phyloP scores from a whole-genome alignment of 306 rosid species.

The Prunus dulcis region DNA sequence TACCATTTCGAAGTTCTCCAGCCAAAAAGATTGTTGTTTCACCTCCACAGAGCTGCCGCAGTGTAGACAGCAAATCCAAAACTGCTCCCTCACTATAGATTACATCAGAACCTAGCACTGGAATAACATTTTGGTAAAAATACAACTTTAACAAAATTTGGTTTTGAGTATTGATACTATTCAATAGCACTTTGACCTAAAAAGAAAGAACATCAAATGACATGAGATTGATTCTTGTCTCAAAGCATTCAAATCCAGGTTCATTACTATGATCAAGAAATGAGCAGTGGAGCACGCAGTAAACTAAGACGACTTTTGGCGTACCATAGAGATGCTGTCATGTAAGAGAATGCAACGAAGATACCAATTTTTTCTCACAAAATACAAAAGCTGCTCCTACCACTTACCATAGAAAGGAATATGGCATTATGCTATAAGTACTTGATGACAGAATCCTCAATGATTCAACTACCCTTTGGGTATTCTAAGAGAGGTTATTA shows the following conservation, averaged over 20 bases:
- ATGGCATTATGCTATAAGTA: not conserved
- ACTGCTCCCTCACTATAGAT: conserved; percentile 79
- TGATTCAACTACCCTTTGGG: not conserved
- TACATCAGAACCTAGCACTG: conserved; percentile 86
- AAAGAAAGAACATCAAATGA: not conserved
- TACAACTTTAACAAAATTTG: not conserved
- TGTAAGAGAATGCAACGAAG: not conserved
- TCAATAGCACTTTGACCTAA: not conserved
- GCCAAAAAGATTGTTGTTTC: conserved; percentile 73
- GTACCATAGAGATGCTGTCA: not conserved
- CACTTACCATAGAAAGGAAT: not conserved
- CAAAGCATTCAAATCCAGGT: not conserved
- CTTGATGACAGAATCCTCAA: not conserved
- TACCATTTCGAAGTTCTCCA: conserved; percentile 82
- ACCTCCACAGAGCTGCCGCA: conserved; percentile 60
- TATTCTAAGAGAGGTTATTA: not conserved
- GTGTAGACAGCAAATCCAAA: conserved; percentile 60
- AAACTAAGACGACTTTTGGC: not conserved
- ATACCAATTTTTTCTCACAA: not conserved
- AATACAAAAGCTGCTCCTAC: not conserved
- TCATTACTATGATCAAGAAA: not conserved
- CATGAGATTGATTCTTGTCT: not conserved
- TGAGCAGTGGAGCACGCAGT: not conserved
- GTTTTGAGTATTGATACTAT: not conserved
- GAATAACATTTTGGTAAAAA: not conserved